Evolutionary conservation across 2,329 filamentous ascomycete species (phyloP).

Genomic region (Neoscytalidium dimidiatum): DNA sequence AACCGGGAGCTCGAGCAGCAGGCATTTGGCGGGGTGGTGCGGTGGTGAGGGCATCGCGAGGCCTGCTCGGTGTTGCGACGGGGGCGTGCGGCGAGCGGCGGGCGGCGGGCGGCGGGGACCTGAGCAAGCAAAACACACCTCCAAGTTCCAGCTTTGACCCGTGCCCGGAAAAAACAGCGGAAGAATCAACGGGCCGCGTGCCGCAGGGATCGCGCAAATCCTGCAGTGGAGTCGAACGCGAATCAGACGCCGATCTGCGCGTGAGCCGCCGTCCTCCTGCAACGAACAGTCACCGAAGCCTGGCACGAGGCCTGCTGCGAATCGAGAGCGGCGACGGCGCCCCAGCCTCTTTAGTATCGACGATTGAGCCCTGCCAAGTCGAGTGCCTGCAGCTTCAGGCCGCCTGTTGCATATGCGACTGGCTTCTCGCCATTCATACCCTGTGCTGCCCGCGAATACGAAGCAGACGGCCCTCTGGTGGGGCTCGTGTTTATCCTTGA

Average conservation of each 20-base stretch:
- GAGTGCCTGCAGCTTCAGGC: slow-evolving; percentile 6
- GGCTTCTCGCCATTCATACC: slow-evolving; percentile 1
- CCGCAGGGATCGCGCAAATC: slow-evolving; percentile 7
- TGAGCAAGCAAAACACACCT: slow-evolving; percentile 2
- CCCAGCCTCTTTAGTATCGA: background rate
- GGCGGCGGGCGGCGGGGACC: slow-evolving; percentile 3
- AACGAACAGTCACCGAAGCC: background rate
- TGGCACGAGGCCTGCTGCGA: background rate
- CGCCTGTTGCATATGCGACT: background rate
- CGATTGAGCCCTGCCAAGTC: background rate
- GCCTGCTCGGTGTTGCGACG: slow-evolving; percentile 7
- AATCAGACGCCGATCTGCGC: slow-evolving; percentile 4
- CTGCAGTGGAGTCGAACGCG: too few relatives aligned
- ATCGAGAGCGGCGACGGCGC: background rate
- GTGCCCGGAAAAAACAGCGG: background rate
- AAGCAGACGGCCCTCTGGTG: slow-evolving; percentile 8
- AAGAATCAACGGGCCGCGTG: background rate
- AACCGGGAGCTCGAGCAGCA: slow-evolving; percentile 35
- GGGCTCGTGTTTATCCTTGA: slow-evolving; percentile 12
- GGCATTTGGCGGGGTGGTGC: background rate
- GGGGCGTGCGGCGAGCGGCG: too few relatives aligned
- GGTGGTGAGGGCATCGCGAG: slow-evolving; percentile 10
- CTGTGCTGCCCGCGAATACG: background rate
- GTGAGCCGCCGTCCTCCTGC: background rate
- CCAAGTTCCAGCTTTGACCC: background rate